Conservation (phyloP, 2,329 filamentous ascomycete species). For the Fusarium veterinarium region DNA sequence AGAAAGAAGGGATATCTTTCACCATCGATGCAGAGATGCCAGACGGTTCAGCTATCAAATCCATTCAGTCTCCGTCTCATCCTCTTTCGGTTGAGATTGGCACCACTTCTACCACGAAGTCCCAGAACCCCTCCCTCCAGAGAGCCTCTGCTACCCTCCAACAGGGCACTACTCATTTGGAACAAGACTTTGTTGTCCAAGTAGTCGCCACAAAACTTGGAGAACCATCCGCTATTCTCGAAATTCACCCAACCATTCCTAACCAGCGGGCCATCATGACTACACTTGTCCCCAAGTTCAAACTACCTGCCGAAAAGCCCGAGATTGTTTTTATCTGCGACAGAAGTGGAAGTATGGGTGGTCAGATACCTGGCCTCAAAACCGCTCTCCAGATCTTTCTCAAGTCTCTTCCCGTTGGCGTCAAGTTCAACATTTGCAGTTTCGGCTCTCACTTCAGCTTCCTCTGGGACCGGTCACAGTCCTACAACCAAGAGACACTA, state of each 20-base stretch:
- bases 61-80: slow-evolving; percentile 74
- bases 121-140: slow-evolving; percentile 62
- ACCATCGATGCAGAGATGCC: slow-evolving; percentile 59
- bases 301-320: slow-evolving; percentile 62
- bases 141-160: slow-evolving; percentile 72
- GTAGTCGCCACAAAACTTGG: slow-evolving; percentile 69
- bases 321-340: slow-evolving; percentile 81
- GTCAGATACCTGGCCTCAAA: slow-evolving; percentile 64
- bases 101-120: slow-evolving; percentile 56
- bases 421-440: slow-evolving; percentile 77
- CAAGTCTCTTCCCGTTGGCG: slow-evolving; percentile 71
- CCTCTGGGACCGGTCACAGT: slow-evolving; percentile 60
- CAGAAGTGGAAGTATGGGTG: slow-evolving; percentile 73
- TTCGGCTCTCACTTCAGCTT: slow-evolving; percentile 65
- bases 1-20: slow-evolving; percentile 43
- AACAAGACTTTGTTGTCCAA: slow-evolving; percentile 75
- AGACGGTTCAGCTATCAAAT: slow-evolving; percentile 66
- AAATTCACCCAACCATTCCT: slow-evolving; percentile 70
- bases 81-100: slow-evolving; percentile 74
- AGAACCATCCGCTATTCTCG: slow-evolving; percentile 72
- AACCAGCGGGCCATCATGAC: slow-evolving; percentile 76
- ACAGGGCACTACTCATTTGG: slow-evolving; percentile 63
- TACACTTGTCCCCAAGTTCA: slow-evolving; percentile 77
- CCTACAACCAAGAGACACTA: slow-evolving; percentile 59
- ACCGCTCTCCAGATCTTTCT: slow-evolving; percentile 71